phyloP scores from a whole-genome alignment of 202 grass and related monocot species.

The Thinopyrum obtusiflorum region DNA sequence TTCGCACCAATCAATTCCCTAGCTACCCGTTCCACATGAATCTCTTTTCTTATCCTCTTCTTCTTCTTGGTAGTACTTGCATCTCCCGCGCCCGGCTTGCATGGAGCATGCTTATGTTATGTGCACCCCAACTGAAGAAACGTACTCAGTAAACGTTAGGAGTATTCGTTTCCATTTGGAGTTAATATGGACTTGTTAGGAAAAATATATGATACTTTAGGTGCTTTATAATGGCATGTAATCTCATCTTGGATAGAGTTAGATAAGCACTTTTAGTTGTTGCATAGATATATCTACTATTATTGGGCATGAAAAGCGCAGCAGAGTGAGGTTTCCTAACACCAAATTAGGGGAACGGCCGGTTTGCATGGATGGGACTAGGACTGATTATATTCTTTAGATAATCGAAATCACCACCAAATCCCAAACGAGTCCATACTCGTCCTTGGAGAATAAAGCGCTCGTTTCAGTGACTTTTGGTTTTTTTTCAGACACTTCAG shows the following conservation, averaged over 20 bases:
- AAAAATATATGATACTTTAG: too few species aligned
- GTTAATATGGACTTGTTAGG: not conserved
- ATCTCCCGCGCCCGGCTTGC: not conserved
- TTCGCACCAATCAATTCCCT: constrained; percentile 40
- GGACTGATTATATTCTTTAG: not conserved
- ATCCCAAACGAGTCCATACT: not conserved
- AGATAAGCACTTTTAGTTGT: constrained; percentile 6
- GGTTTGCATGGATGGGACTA: not conserved
- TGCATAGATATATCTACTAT: not conserved
- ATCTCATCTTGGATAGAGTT: not conserved
- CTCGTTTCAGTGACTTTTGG: not conserved
- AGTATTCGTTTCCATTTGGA: not conserved
- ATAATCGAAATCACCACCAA: not conserved
- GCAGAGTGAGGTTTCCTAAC: not conserved
- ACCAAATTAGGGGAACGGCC: not conserved
- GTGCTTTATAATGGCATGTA: not conserved
- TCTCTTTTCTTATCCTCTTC: not conserved
- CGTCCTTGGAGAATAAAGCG: constrained; percentile 8
- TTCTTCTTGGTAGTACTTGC: not conserved
- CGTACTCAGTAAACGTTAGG: not conserved
- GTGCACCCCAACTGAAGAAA: not conserved
- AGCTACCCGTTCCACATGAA: constrained; percentile 31
- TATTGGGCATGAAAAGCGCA: not conserved
- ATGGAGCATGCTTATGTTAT: not conserved
- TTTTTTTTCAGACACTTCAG: too few species aligned